Percentiles rank a stretch among this genome's conserved stretches.
These are phyloP conservation scores for Pseudomonodictys pantanalensis DNA, from an alignment of 495 filamentous ascomycete genomes.

Conservation along the genomic window DNA sequence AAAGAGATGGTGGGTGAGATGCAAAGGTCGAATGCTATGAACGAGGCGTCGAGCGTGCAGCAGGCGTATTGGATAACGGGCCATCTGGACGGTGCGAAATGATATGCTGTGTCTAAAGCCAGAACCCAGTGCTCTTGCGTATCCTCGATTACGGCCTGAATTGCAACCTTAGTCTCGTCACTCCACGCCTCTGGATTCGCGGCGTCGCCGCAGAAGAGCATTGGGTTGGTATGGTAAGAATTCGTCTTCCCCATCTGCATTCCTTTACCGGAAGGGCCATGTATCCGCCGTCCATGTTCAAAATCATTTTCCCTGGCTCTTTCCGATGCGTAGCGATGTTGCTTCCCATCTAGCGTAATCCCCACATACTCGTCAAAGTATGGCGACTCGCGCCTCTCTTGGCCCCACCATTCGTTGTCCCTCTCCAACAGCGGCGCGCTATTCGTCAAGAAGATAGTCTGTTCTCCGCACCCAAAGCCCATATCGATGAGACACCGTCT, in stretches of 20 bases:
- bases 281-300: no score
- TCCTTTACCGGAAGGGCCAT: no score
- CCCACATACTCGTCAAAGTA: constrained; percentile 41
- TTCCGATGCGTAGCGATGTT: constrained; percentile 8
- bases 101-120: constrained; percentile 52
- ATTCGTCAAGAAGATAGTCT: constrained; percentile 40
- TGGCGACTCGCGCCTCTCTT: constrained; percentile 10
- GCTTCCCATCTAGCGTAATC: constrained; percentile 40
- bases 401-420: not conserved
- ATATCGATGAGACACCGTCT: constrained; percentile 46
- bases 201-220: constrained; percentile 26
- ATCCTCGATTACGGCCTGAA: not conserved
- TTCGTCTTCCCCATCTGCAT: no score
- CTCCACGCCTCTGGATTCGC: constrained; percentile 18
- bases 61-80: constrained; percentile 43
- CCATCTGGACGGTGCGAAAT: constrained; percentile 49
- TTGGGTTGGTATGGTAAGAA: no score
- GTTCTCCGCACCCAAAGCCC: constrained; percentile 53
- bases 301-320: constrained; percentile 1
- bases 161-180: not conserved
- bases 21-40: constrained; percentile 45
- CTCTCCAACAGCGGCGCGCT: not conserved
- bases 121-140: constrained; percentile 43
- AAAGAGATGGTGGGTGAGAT: constrained; percentile 15
- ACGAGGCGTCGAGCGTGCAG: constrained; percentile 40